Evolutionary conservation across 768 basidiomycete species (phyloP).

Genomic region (Lactarius evosmus): DNA sequence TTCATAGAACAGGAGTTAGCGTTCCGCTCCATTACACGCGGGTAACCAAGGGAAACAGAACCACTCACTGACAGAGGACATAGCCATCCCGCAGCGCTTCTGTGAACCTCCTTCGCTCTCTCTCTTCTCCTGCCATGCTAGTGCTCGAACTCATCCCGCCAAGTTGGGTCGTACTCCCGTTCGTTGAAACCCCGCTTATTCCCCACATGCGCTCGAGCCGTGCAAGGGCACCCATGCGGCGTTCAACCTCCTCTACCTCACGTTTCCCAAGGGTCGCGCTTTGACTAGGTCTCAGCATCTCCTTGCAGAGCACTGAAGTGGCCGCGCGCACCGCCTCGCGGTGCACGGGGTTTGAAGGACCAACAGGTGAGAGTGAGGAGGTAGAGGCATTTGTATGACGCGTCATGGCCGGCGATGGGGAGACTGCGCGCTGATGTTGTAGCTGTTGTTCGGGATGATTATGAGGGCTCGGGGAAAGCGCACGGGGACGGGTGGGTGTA

Average conservation of each 20-base stretch:
- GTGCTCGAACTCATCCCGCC: conserved; percentile 37
- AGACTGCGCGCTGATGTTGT: conserved; percentile 29
- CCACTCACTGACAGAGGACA: conserved; percentile 84
- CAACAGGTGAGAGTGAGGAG: conserved; percentile 44
- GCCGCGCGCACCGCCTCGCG: conserved; percentile 69
- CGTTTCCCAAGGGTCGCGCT: conserved; percentile 47
- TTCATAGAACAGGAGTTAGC: conserved; percentile 29
- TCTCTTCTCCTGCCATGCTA: conserved; percentile 62
- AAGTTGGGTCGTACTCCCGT: conserved; percentile 42
- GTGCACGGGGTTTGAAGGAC: conserved; percentile 51
- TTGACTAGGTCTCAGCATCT: conserved; percentile 60
- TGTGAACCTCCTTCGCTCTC: conserved; percentile 67
- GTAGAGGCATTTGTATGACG: conserved; percentile 59
- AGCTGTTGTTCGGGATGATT: conserved; percentile 10
- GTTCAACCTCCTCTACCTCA: conserved; percentile 77
- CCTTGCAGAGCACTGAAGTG: conserved; percentile 60
- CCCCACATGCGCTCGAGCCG: conserved; percentile 78
- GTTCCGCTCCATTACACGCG: conserved; percentile 1
- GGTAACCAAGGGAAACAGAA: conserved; percentile 18
- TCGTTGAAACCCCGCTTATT: conserved; percentile 48
- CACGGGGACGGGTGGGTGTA: conserved; percentile 13
- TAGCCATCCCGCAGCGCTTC: conserved; percentile 82
- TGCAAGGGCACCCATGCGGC: conserved; percentile 54
- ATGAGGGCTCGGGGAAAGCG: conserved; percentile 12
- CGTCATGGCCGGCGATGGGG: conserved; percentile 41